These are phyloP conservation scores for Boletus tomentosulus DNA, from an alignment of 768 basidiomycete species.

Conservation along the genomic window DNA sequence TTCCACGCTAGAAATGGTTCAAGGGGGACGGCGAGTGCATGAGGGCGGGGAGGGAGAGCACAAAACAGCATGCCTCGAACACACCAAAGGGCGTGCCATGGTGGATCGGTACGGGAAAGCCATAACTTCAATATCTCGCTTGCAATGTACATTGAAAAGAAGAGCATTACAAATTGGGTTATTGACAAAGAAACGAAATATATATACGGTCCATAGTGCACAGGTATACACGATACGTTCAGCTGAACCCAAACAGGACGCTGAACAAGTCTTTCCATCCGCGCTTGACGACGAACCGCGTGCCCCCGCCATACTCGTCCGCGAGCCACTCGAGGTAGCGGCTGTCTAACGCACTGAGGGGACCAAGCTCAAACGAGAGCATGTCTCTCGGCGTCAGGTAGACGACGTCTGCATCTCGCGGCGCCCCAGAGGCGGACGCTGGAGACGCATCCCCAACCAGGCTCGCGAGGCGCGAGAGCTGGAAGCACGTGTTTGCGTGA, in stretches of 20 bases:
- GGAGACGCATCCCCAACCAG: slow-evolving; percentile 13
- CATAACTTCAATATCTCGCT: too few relatives aligned
- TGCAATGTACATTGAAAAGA: too few relatives aligned
- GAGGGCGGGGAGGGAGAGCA: too few relatives aligned
- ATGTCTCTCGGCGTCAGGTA: slow-evolving; percentile 62
- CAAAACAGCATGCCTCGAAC: too few relatives aligned
- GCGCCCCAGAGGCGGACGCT: not conserved
- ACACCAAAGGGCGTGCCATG: too few relatives aligned
- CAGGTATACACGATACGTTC: slow-evolving; percentile 9
- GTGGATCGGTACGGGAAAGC: too few relatives aligned
- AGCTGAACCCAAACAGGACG: slow-evolving; percentile 41
- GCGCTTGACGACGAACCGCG: slow-evolving; percentile 36
- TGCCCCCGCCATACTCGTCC: slow-evolving; percentile 55
- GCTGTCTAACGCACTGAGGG: slow-evolving; percentile 67
- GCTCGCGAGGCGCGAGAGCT: slow-evolving; percentile 43
- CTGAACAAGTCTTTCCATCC: slow-evolving; percentile 47
- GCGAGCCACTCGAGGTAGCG: slow-evolving; percentile 76
- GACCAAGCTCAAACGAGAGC: slow-evolving; percentile 65
- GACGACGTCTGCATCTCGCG: slow-evolving; percentile 26
- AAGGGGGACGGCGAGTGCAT: too few relatives aligned
- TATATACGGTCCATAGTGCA: too few relatives aligned
- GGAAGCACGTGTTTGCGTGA: slow-evolving; percentile 59
- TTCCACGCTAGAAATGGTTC: too few relatives aligned
- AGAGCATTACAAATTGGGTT: not conserved
- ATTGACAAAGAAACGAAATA: not conserved